Evolutionary conservation across 1,284 basidiomycete species (phyloP).

Genomic region (Fomitopsis betulina): DNA sequence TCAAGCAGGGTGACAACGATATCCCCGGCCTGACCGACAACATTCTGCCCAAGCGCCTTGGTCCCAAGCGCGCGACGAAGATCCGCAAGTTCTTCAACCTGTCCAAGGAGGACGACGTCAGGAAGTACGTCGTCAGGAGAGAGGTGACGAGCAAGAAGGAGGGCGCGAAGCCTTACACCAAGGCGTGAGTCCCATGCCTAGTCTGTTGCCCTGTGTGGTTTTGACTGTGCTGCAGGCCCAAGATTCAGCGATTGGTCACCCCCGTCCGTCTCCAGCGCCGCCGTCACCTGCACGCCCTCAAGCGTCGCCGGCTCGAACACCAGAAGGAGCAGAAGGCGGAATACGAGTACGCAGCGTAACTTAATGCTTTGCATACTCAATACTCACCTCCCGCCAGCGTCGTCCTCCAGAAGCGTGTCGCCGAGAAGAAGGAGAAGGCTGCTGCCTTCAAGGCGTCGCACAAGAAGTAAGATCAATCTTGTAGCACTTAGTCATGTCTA

Average conservation of each 20-base stretch:
- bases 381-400: conserved; percentile 35
- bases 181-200: conserved; percentile 68
- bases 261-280: conserved; percentile 95
- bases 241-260: conserved; percentile 91
- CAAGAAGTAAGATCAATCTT: conserved; percentile 45
- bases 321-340: conserved; percentile 96
- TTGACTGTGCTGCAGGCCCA: conserved; percentile 47
- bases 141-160: conserved; percentile 95
- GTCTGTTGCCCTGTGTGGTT: neutral
- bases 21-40: conserved; percentile 92
- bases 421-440: conserved; percentile 90
- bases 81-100: conserved; percentile 99
- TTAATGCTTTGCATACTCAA: neutral
- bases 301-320: conserved; percentile 83
- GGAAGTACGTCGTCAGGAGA: conserved; percentile 93
- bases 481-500: neutral
- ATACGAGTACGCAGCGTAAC: conserved; percentile 63
- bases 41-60: conserved; percentile 92
- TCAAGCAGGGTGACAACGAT: conserved; percentile 95
- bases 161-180: conserved; percentile 94
- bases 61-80: conserved; percentile 93
- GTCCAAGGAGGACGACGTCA: conserved; percentile 96
- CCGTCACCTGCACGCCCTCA: conserved; percentile 88
- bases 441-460: conserved; percentile 76
- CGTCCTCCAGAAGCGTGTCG: conserved; percentile 84